These are phyloP conservation scores for Yamadazyma diospyri DNA, from an alignment of 1,139 yeast species.

Conservation along the genomic window DNA sequence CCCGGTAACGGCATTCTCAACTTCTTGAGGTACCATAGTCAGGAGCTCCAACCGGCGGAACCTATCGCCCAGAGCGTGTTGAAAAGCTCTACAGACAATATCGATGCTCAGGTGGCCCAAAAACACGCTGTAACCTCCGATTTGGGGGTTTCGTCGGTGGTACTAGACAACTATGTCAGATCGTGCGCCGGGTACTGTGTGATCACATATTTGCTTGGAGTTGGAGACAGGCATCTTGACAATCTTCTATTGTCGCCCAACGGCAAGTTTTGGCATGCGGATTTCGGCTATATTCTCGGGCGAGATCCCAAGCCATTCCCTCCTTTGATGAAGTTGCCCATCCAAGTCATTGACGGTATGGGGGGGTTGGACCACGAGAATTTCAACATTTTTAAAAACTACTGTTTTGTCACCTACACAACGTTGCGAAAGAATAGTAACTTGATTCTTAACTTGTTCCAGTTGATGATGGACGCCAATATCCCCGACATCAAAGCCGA, in stretches of 20 bases:
- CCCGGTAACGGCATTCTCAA: conserved; percentile 59
- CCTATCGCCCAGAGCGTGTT: conserved; percentile 30
- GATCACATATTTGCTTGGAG: conserved; percentile 88
- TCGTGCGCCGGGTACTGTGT: conserved; percentile 99
- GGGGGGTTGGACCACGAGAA: conserved; percentile 88
- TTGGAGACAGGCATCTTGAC: conserved; percentile 95
- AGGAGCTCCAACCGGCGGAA: conserved; percentile 29
- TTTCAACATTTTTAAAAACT: conserved; percentile 81
- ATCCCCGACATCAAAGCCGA: conserved; percentile 83
- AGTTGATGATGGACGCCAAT: conserved; percentile 89
- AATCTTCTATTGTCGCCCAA: conserved; percentile 70
- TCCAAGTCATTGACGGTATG: conserved; percentile 96
- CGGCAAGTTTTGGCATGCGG: conserved; percentile 94
- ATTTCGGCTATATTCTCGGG: conserved; percentile 94
- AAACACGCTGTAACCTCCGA: conserved; percentile 45
- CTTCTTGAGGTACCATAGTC: conserved; percentile 65
- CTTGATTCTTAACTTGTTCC: conserved; percentile 83
- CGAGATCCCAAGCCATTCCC: conserved; percentile 98
- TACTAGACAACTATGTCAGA: conserved; percentile 91
- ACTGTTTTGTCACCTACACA: conserved; percentile 92
- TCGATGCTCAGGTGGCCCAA: conserved; percentile 16
- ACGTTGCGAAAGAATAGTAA: conserved; percentile 87
- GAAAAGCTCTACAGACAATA: conserved; percentile 4
- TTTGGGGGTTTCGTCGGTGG: conserved; percentile 68
- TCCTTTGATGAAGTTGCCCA: conserved; percentile 95